Conservation (phyloP, 2,329 filamentous ascomycete species). For the Alternaria sp. region DNA sequence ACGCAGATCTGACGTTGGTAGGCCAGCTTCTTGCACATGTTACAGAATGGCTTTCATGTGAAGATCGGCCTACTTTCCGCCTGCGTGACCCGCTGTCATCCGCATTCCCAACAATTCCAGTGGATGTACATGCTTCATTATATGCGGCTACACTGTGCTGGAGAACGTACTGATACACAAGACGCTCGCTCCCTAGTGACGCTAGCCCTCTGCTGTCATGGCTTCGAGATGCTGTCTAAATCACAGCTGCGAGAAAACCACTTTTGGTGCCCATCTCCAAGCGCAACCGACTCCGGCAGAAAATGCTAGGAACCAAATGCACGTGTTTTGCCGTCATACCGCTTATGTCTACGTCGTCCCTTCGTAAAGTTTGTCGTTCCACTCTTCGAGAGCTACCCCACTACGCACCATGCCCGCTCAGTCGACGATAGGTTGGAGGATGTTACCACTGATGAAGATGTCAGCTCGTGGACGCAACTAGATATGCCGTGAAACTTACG, state of each 20-base stretch:
- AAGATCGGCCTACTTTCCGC: conserved; percentile 30
- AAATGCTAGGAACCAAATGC: conserved; percentile 43
- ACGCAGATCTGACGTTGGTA: conserved; percentile 17
- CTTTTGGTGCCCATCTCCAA: conserved; percentile 36
- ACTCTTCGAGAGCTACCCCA: conserved; percentile 8
- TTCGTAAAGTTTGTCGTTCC: conserved; percentile 20
- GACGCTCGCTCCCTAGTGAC: conserved; percentile 16
- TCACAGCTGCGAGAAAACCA: conserved; percentile 21
- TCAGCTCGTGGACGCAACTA: conserved; percentile 21
- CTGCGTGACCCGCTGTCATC: conserved; percentile 20
- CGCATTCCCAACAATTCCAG: conserved; percentile 20
- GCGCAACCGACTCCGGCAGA: conserved; percentile 36
- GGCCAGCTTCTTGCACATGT: conserved; percentile 14
- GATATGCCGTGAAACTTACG: conserved; percentile 40
- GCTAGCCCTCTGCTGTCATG: conserved; percentile 19
- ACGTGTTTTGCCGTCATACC: conserved; percentile 26
- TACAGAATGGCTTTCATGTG: conserved; percentile 33
- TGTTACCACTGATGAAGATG: conserved; percentile 41
- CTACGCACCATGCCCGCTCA: conserved; percentile 15
- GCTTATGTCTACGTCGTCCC: conserved; percentile 20
- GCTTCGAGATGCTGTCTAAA: conserved; percentile 21
- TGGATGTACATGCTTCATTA: conserved; percentile 30
- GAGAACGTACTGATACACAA: conserved; percentile 23
- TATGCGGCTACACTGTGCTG: conserved; percentile 28
- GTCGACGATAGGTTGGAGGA: conserved; percentile 46